phyloP scores from a whole-genome alignment of 805 yeast species.

The Pachysolen tannophilus region DNA sequence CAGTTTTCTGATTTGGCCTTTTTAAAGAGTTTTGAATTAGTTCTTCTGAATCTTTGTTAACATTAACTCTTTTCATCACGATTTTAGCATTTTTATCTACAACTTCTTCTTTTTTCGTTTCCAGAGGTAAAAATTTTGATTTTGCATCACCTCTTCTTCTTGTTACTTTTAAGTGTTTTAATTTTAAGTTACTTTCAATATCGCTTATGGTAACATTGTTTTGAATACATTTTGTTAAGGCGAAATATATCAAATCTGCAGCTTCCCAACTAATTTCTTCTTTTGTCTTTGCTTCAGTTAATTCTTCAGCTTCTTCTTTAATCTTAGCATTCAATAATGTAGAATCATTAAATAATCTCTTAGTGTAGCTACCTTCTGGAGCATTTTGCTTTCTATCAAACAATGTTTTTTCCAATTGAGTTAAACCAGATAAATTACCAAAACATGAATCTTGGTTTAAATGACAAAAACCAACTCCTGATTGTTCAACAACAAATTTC shows the following conservation, averaged over 20 bases:
- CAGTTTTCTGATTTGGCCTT: constrained; percentile 93
- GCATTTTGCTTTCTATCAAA: constrained; percentile 56
- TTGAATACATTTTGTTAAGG: constrained; percentile 46
- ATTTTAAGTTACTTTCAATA: constrained; percentile 75
- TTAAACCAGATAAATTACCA: constrained; percentile 59
- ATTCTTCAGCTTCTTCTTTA: constrained; percentile 93
- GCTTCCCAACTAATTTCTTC: constrained; percentile 90
- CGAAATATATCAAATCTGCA: constrained; percentile 73
- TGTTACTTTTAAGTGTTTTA: constrained; percentile 79
- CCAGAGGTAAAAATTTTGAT: constrained; percentile 46
- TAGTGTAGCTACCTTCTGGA: constrained; percentile 92
- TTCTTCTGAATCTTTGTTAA: constrained; percentile 27
- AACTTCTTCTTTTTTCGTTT: constrained; percentile 9
- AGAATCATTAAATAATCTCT: constrained; percentile 75
- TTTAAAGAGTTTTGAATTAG: constrained; percentile 58
- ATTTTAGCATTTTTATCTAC: constrained; percentile 27
- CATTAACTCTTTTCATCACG: constrained; percentile 42
- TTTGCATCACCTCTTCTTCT: constrained; percentile 97
- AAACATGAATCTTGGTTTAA: constrained; percentile 76
- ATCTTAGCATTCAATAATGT: constrained; percentile 76
- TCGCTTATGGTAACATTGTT: constrained; percentile 75
- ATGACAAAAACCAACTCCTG: constrained; percentile 92
- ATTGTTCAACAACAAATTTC: constrained; percentile 78
- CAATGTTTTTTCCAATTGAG: constrained; percentile 60
- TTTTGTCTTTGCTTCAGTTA: constrained; percentile 69